Evolutionary conservation across 2,329 filamentous ascomycete species (phyloP), one percentile per base, ranked within the genome.

Genomic region (Exophiala spinifera): DNA sequence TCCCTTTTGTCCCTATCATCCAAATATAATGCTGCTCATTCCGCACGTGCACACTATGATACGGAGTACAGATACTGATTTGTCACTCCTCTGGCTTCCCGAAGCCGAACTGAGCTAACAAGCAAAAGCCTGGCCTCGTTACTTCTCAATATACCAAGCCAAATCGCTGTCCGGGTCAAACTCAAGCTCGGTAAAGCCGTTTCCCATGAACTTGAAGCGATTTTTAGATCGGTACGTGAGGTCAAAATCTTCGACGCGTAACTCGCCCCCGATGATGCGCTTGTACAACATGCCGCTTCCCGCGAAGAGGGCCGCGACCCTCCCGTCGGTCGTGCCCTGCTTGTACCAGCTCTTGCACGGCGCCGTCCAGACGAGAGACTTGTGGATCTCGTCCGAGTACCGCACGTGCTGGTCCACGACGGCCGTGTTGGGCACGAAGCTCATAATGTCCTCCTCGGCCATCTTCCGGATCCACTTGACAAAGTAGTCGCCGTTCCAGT

Each of bases 121-220:
- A n/a, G n/a, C n/a, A n/a, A n/a, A n/a, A n/a, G n/a, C n/a, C 10
- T 2, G 28, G 6, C 28, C 6, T 10, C 8, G 7, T 40, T n/a
- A 40, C 37, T 40, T 40, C n/a, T 55, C 56, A 36, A 59, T 59
- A 25, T 67, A 67, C 63, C 64, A 67, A 19, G 63, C 56, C 59
- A 67, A 49, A 58, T 67, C 65, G 57, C 46, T 60, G 20, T 56
- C 51, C 23, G 61, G 58, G 14, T 66, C 56, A 40, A 63, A 47
- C 58, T 67, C 65, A 47, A 63, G 66, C 46, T 57, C 61, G 33
- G 74, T 74, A 56, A 74, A 73, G 1, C 77, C 76, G 63, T 78
- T 78, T 0, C 76, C 77, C 74, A 79, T 71, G 57, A 77, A 77
- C 21, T 70, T 56, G 60, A 74, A 79, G 14, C 69, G 65, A 61